Conservation (phyloP, 345 rosid species). For the Sisymbrium altissimum region DNA sequence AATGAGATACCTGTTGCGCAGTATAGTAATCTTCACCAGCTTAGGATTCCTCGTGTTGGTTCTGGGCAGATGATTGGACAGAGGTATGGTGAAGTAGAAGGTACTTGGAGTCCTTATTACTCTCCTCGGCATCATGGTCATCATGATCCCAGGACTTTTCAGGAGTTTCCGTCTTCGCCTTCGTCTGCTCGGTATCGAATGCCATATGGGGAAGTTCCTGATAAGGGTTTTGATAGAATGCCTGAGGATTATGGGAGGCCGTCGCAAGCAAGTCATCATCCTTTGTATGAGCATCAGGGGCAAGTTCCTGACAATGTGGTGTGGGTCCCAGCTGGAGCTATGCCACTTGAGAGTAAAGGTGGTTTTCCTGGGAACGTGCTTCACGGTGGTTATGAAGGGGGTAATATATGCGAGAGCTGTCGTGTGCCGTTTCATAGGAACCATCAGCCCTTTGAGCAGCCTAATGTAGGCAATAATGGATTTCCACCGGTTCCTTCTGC, state of each 20-base stretch:
- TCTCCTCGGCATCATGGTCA: constrained; percentile 87
- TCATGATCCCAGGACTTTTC: constrained; percentile 60
- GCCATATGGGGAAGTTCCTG: constrained; percentile 64
- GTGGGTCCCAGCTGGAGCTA: constrained; percentile 70
- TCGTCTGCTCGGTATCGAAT: constrained; percentile 64
- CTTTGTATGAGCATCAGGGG: constrained; percentile 50
- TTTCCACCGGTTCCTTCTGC: constrained; percentile 42
- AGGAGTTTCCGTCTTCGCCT: constrained; percentile 77
- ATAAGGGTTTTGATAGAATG: constrained; percentile 57
- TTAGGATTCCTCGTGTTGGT: constrained; percentile 37
- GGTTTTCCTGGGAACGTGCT: constrained; percentile 73
- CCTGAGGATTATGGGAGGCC: constrained; percentile 70
- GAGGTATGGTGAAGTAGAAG: constrained; percentile 75
- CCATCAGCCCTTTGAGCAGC: constrained; percentile 62
- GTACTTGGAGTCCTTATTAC: constrained; percentile 54
- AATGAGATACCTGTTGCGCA: constrained; percentile 54
- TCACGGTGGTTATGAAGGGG: constrained; percentile 64
- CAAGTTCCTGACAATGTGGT: constrained; percentile 61
- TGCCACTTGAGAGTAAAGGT: constrained; percentile 54
- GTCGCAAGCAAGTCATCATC: constrained; percentile 51
- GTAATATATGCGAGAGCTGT: constrained; percentile 60
- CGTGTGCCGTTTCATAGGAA: constrained; percentile 53
- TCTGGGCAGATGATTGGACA: constrained; percentile 47
- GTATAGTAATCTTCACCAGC: constrained; percentile 49
- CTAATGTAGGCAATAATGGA: constrained; percentile 55